These are phyloP conservation scores for Globisporangium spinosum DNA, from an alignment of 352 stramenopile genomes.

Conservation along the genomic window DNA sequence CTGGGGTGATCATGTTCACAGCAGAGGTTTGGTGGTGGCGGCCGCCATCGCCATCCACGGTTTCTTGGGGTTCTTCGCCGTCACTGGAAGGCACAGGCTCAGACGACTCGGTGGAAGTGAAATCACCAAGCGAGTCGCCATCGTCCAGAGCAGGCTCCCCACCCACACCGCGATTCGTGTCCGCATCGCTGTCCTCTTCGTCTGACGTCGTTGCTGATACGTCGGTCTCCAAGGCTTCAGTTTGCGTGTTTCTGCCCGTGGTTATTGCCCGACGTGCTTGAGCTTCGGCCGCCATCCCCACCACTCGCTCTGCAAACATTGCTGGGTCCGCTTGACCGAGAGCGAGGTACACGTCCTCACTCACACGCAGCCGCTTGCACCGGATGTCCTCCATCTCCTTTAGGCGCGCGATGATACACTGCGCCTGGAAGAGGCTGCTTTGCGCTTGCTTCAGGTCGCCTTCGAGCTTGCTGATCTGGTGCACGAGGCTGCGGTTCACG, in stretches of 20 bases:
- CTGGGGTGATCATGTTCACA: background rate
- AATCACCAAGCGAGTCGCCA: background rate
- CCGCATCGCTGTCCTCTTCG: background rate
- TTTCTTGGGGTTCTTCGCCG: background rate
- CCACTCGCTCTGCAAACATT: background rate
- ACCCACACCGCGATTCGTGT: too few relatives aligned
- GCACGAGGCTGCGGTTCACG: slow-evolving; percentile 15
- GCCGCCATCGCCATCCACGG: background rate
- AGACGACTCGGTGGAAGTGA: background rate
- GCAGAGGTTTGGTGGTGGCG: background rate
- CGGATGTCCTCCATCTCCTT: slow-evolving; percentile 15
- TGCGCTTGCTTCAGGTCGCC: slow-evolving; percentile 4
- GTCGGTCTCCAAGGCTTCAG: background rate
- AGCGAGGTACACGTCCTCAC: background rate
- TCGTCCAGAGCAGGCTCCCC: background rate
- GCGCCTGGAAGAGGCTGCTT: slow-evolving; percentile 12
- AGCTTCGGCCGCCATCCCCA: background rate
- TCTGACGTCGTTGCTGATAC: background rate
- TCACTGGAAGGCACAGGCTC: background rate
- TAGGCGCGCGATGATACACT: slow-evolving; percentile 9
- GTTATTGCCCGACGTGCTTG: background rate
- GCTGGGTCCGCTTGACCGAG: slow-evolving; percentile 1
- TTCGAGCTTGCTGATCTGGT: slow-evolving; percentile 18
- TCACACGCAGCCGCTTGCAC: background rate
- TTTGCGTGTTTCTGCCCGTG: background rate